phyloP scores from a whole-genome alignment of 441 rosid species.

The Codiaeum variegatum region DNA sequence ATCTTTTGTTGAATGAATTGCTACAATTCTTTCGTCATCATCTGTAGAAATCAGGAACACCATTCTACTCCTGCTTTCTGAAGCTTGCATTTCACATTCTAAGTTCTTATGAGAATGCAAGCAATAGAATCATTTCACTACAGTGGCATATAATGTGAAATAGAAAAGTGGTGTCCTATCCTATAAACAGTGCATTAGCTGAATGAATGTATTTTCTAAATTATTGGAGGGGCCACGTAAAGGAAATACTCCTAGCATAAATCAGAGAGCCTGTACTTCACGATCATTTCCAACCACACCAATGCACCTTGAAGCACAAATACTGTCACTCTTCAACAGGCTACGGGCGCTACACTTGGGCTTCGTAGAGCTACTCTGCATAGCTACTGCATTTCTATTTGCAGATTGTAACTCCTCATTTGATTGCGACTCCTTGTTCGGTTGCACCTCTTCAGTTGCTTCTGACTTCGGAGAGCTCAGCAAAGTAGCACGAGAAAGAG shows the following conservation, averaged over 20 bases:
- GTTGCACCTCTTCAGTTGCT: conserved; percentile 30
- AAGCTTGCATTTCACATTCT: conserved; percentile 5
- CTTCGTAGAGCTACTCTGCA: conserved; percentile 38
- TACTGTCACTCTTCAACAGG: conserved; percentile 74
- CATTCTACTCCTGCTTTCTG: neutral
- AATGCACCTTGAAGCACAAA: conserved; percentile 71
- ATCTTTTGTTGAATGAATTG: neutral
- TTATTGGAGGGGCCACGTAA: neutral
- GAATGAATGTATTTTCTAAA: neutral
- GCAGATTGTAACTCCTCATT: conserved; percentile 34
- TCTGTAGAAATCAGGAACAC: neutral
- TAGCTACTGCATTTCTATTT: conserved; percentile 28
- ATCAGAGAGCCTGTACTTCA: conserved; percentile 29
- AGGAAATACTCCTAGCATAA: neutral
- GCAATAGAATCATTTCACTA: conserved; percentile 1
- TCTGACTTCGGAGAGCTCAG: conserved; percentile 43
- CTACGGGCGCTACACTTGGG: conserved; percentile 48
- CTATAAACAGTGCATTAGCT: neutral
- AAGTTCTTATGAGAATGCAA: conserved; percentile 8
- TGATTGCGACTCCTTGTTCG: conserved; percentile 21
- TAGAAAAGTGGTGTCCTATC: neutral
- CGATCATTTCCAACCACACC: conserved; percentile 40
- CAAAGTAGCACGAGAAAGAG: conserved; percentile 40
- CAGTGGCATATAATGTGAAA: conserved; percentile 5
- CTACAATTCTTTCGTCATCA: neutral